Evolutionary conservation across 2,329 filamentous ascomycete genomes (phyloP).

Genomic region (Xylaria arbuscula): DNA sequence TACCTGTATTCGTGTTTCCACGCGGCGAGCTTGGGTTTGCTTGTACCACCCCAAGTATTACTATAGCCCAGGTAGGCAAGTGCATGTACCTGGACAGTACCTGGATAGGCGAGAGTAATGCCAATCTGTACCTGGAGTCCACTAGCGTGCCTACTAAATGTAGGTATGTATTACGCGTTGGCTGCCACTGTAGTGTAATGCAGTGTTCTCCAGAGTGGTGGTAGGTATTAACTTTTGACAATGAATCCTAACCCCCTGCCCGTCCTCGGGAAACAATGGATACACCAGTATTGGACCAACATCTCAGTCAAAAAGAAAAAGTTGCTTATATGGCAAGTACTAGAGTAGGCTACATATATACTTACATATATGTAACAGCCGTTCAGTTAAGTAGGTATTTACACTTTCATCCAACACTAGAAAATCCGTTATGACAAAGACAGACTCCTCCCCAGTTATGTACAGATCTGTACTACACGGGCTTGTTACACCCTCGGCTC

Average conservation of each 20-base stretch:
- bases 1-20: slow-evolving; percentile 4
- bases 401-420: slow-evolving; percentile 22
- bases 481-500: slow-evolving; percentile 4
- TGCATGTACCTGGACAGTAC: too few species aligned
- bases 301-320: slow-evolving; percentile 3
- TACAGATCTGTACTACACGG: slow-evolving; percentile 2
- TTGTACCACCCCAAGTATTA: neutral
- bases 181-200: too few species aligned
- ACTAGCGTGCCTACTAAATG: too few species aligned
- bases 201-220: too few species aligned
- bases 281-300: neutral
- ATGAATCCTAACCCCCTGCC: neutral
- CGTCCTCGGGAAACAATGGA: neutral
- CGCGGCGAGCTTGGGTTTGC: neutral
- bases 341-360: neutral
- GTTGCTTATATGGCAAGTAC: slow-evolving; percentile 14
- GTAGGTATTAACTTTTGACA: too few species aligned
- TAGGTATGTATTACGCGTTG: too few species aligned
- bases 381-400: slow-evolving; percentile 16
- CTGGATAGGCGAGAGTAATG: too few species aligned
- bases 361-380: neutral
- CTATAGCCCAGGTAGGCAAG: neutral
- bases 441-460: slow-evolving; percentile 10
- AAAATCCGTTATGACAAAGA: slow-evolving; percentile 10
- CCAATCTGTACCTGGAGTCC: too few species aligned